phyloP scores from a whole-genome alignment of 73 alveolate species.

The Halteria grandinella region DNA sequence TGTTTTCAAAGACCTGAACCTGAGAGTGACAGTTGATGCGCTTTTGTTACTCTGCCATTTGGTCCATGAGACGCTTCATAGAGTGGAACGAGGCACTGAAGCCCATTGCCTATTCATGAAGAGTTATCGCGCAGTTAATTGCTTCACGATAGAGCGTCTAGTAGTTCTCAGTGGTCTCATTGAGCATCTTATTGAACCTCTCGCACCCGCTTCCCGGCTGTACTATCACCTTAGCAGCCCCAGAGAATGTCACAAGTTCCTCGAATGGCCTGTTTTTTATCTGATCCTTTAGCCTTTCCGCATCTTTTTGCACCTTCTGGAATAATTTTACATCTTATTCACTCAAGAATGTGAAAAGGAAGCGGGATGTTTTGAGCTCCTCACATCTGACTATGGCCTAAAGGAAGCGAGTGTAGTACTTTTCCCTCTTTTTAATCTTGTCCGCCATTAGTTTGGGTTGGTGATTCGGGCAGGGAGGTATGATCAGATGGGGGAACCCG shows the following conservation, averaged over 20 bases:
- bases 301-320: constrained; percentile 25
- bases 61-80: constrained; percentile 15
- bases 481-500: constrained; percentile 12
- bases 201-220: constrained; percentile 1
- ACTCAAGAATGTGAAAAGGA: constrained; percentile 5
- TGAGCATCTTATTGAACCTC: constrained; percentile 16
- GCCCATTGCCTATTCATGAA: constrained; percentile 34
- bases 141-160: constrained; percentile 35
- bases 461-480: constrained; percentile 34
- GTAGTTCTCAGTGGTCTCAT: constrained; percentile 24
- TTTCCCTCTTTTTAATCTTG: constrained; percentile 38
- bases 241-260: constrained; percentile 16
- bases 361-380: constrained; percentile 22
- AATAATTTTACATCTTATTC: constrained; percentile 41
- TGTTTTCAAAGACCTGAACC: constrained; percentile 18
- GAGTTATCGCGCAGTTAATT: constrained; percentile 37
- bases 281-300: constrained; percentile 24
- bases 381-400: constrained; percentile 34
- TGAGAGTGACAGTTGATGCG: constrained; percentile 25
- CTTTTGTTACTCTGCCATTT: constrained; percentile 11
- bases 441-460: constrained; percentile 23
- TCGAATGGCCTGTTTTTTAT: constrained; percentile 6
- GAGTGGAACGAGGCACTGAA: constrained; percentile 22
- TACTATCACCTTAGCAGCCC: constrained; percentile 34
- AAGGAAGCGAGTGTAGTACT: constrained; percentile 23